Evolutionary conservation across 2,329 filamentous ascomycete species (phyloP), one percentile per base, ranked within the genome.

Genomic region (Acrocalymma vagum): DNA sequence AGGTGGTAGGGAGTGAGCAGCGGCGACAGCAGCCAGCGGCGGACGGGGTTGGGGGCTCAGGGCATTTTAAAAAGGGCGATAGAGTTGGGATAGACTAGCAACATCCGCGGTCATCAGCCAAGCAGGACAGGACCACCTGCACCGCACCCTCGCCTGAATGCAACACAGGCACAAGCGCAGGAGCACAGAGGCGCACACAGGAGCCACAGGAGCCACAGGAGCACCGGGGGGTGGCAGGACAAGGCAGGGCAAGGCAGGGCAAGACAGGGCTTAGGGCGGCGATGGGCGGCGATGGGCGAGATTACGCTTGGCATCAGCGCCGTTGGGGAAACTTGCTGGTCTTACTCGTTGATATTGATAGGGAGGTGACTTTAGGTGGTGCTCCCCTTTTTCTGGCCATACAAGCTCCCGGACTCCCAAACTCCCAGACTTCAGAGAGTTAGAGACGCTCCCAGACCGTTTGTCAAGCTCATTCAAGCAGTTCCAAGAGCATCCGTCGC

Each of bases 301-400:
- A 60, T 61, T 61, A 39, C 38, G 38, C 55, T 59, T 61, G 53
- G 55, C 58, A 29, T 14, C n/a, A n/a, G n/a, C n/a, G n/a, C n/a
- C n/a, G n/a, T n/a, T n/a, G n/a, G n/a, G n/a, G n/a, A n/a, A n/a
- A n/a, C n/a, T n/a, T n/a, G n/a, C n/a, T n/a, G n/a, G n/a, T n/a
- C n/a, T n/a, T n/a, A n/a, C n/a, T n/a, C n/a, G n/a, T n/a, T n/a
- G n/a, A n/a, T n/a, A n/a, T n/a, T n/a, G n/a, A n/a, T n/a, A n/a
- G n/a, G n/a, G n/a, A n/a, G n/a, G n/a, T n/a, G n/a, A n/a, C n/a
- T n/a, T n/a, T n/a, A n/a, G n/a, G n/a, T n/a, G n/a, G n/a, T n/a
- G n/a, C n/a, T n/a, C n/a, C n/a, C n/a, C n/a, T n/a, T n/a, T n/a
- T n/a, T n/a, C n/a, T n/a, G n/a, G n/a, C n/a, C n/a, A n/a, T n/a